Base-by-base conservation (phyloP, 2,329 filamentous ascomycete genomes). In the Stemphylium beticola region DNA sequence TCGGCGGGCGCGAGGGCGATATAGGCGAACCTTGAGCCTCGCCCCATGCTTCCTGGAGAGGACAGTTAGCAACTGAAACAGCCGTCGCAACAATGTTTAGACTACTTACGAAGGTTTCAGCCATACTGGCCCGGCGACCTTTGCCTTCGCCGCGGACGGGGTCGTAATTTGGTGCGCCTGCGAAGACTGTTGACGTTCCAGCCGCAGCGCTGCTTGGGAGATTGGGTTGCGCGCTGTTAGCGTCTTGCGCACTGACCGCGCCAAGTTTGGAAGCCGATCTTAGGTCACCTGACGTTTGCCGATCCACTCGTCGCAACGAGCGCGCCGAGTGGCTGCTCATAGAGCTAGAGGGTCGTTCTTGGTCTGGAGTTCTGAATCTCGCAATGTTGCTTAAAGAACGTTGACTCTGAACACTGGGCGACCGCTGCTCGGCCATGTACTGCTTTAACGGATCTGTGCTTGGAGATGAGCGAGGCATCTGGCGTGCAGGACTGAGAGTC, bases 1-100 rank as follows among this genome's bases (percentile, higher is more conserved):
- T 97, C 72, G 93, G 92, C 68, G 95, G 93, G 77, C 93, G 88
- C 66, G 92, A 96, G 50, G 95, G 95, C 69, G 95, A 98, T 70
- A 90, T 87, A 71, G 93, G 92, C 74, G 92, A 96, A 74, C 88
- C 88, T 73, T 90, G 91, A 77, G 90, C 91, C 79, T 96, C 92
- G 79, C 93, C 93, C 81, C 87, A 93, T 79, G 92, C 93, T 85
- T 96, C 92, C 93, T 97, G 80, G 49, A 68, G 48, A 67, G 64
- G 15, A 59, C 49, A 55, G 64, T 72, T 54, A 73, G 72, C 62
- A 51, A 58, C 41, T 31, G 37, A 50, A 53, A 58, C 47, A 52
- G 47, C 29, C 47, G 49, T 46, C 46, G 40, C 41, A 42, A 37
- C 53, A 26, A 49, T 42, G 32, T 44, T 24, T 32, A 20, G 44